Base-by-base conservation (phyloP, 2,329 filamentous ascomycete genomes). In the Fusarium robinianum region DNA sequence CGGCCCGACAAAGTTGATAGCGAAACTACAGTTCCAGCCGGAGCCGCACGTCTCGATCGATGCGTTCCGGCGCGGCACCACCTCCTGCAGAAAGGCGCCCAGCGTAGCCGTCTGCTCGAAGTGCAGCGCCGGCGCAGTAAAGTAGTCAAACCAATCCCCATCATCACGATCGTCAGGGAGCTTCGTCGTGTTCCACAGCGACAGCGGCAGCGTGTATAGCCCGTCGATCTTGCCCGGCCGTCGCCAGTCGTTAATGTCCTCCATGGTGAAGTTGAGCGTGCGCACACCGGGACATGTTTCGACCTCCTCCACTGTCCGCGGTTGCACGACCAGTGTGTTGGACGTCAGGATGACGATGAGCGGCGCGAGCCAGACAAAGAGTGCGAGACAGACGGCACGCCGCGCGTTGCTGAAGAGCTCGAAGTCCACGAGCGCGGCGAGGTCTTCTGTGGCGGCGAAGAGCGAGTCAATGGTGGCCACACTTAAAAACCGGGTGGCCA, bases 231-330 rank as follows among this genome's bases (percentile, higher is more conserved):
- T 22, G n/a, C 3, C 21, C 14, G 12, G 4, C 4, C 0, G n/a
- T 5, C 31, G 25, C 35, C 29, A 41, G 14, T 11, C 8, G 3
- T 16, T 6, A 16, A 4, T 34, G 9, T 10, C 38, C 12, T 52
- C 23, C 9, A 45, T 27, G 1, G 7, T 8, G 10, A 49, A 52
- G n/a, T 40, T 55, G 3, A 49, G 18, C 10, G 38, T 55, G 7
- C 39, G 24, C 3, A 49, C 21, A 6, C 14, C 39, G 2, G 17
- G 36, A 8, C 29, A 49, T 0, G 8, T 26, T 2, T 5, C 16
- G 10, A 24, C 11, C 9, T 30, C 2, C 5, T 16, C 7, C 32
- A 12, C 24, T 9, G 34, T 27, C 7, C 18, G 14, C 5, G 25
- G 33, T 9, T 15, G 16, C 15, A 43, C 33, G 19, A 22, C 12